Percentiles rank a stretch among this genome's conserved stretches.
Conservation (phyloP, 306 rosid genomes). For the Benincasa hispida region DNA sequence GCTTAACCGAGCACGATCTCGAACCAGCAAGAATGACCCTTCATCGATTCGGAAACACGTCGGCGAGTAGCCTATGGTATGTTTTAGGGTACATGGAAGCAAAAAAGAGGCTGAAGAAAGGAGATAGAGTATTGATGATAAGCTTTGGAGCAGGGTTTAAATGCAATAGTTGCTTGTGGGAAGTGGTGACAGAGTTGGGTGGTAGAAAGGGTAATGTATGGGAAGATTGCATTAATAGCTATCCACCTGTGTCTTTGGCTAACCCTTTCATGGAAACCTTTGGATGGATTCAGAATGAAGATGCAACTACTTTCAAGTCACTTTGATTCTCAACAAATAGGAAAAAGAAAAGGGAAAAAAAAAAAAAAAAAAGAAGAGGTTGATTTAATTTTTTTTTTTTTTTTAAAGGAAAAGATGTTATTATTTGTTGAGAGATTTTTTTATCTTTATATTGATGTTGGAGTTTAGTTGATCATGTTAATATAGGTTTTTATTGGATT, state of each 20-base stretch:
- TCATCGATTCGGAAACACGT: slow-evolving; percentile 83
- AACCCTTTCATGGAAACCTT: slow-evolving; percentile 67
- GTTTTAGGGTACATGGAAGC: slow-evolving; percentile 90
- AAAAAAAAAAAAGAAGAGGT: background rate
- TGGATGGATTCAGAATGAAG: slow-evolving; percentile 32
- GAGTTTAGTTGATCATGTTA: too few relatives aligned
- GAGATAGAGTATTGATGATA: slow-evolving; percentile 62
- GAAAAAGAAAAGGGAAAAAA: too few relatives aligned
- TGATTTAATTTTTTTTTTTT: background rate
- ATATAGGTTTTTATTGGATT: too few relatives aligned
- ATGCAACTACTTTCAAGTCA: background rate
- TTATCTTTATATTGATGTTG: too few relatives aligned
- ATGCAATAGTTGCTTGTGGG: slow-evolving; percentile 84
- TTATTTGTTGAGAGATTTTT: background rate
- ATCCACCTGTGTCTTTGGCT: slow-evolving; percentile 33
- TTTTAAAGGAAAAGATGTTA: background rate
- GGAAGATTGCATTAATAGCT: slow-evolving; percentile 42
- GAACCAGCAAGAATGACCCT: slow-evolving; percentile 93
- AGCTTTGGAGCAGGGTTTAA: slow-evolving; percentile 96
- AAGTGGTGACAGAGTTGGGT: slow-evolving; percentile 52
- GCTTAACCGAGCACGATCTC: slow-evolving; percentile 45
- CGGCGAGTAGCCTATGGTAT: slow-evolving; percentile 83
- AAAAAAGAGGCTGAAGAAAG: slow-evolving; percentile 59
- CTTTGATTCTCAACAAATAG: background rate
- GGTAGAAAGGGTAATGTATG: slow-evolving; percentile 42